Evolutionary conservation across 768 basidiomycete species (phyloP), one percentile per base, ranked within the genome.

Genomic region (Lactifluus hygrophoroides): DNA sequence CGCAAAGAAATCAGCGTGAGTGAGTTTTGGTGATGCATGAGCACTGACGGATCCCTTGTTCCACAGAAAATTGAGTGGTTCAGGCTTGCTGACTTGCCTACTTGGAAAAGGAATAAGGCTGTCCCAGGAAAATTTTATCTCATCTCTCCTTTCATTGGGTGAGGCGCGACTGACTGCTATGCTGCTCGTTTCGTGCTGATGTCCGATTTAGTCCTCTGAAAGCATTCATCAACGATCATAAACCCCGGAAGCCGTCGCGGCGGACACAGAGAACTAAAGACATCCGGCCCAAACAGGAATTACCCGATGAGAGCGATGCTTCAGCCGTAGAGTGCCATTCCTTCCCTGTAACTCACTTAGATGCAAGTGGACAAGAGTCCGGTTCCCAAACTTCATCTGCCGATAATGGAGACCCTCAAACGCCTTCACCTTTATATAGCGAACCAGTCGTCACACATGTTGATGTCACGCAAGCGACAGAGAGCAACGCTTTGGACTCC

Each of bases 1-100:
- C 78, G 95, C 56, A 99, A 97, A 73, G 96, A 99, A 77, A 99
- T 99, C 66, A 95, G 94, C 68, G 94, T 96, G 77, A 67, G 84
- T 70, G 52, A 63, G 19, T 23, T 23, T 34, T 9, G 10, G 38
- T 57, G 47, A 47, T 51, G 50, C 30, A 35, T 21, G 48, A 37
- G 46, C 27, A 35, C 50, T 58, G 8, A 66, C 38, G 61, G 52
- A 57, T 32, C 23, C 54, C 68, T 63, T 66, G 49, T 61, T 58
- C 38, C 44, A 37, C 68, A 97, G 94, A 91, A 90, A 77, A 98
- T 98, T 65, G 87, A 94, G 69, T 99, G 96, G 96, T 96, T 96
- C 72, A 83, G 77, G 59, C 74, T 98, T 51, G 77, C 79, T 19
- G 93, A 97, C 69, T 76, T 99, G 9, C 96, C 95, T 1, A 93